Conservation (phyloP, 2,329 filamentous ascomycete species). For the Epichloe sp. region DNA sequence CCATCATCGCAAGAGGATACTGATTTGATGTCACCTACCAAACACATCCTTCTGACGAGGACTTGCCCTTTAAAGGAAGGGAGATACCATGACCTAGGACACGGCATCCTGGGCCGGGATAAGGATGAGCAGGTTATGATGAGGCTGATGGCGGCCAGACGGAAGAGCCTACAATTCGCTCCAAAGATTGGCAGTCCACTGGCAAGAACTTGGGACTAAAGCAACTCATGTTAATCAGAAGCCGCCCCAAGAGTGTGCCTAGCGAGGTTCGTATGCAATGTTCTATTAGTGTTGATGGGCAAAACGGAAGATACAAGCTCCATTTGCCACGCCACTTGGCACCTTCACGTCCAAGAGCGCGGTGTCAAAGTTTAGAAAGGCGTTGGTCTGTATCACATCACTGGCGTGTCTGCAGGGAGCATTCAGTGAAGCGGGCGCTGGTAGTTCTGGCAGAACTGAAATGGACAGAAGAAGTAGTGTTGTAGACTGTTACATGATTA, state of each 20-base stretch:
- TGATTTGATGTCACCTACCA: constrained; percentile 19
- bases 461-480: neutral
- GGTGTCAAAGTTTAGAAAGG: neutral
- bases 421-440: neutral
- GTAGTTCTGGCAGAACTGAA: too few species aligned
- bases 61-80: constrained; percentile 42
- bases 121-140: constrained; percentile 46
- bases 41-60: constrained; percentile 30
- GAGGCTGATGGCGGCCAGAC: constrained; percentile 55
- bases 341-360: neutral
- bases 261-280: neutral
- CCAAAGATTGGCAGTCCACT: constrained; percentile 64
- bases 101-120: constrained; percentile 31
- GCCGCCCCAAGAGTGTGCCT: neutral
- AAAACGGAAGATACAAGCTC: neutral
- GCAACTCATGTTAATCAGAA: neutral
- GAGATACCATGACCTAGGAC: constrained; percentile 24
- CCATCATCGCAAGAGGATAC: constrained; percentile 24
- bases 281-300: neutral
- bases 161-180: constrained; percentile 67
- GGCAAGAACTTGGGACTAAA: constrained; percentile 38
- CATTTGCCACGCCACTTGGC: neutral
- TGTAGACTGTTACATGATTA: neutral
- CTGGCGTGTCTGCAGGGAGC: neutral
- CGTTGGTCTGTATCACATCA: neutral